These are phyloP conservation scores for Aegilops bicornis DNA, from an alignment of 176 grass and related monocot species.

Conservation along the genomic window DNA sequence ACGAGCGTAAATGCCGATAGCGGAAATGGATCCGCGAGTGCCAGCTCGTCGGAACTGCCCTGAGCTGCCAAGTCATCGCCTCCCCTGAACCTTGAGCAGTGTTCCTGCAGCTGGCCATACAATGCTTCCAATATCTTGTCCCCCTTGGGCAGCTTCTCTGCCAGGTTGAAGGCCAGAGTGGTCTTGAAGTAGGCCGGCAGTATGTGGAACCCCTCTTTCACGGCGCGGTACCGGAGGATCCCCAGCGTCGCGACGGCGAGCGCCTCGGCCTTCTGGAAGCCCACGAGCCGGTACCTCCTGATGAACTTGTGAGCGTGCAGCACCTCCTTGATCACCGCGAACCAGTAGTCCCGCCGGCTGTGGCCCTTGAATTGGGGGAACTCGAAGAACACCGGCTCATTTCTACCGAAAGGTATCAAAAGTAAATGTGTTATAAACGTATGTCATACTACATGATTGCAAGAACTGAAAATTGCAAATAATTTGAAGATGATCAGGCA, in stretches of 20 bases:
- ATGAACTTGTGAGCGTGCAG: conserved; percentile 84
- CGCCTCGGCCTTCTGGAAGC: conserved; percentile 63
- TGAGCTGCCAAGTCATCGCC: conserved; percentile 16
- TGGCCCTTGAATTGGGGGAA: conserved; percentile 90
- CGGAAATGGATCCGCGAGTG: conserved; percentile 49
- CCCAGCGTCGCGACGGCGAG: conserved; percentile 67
- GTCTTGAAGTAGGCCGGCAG: conserved; percentile 77
- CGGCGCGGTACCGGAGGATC: conserved; percentile 64
- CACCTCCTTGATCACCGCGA: conserved; percentile 83
- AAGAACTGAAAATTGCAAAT: not conserved
- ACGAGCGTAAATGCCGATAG: conserved; percentile 57
- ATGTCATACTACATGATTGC: not conserved
- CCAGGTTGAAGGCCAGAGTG: conserved; percentile 79
- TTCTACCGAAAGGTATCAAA: not conserved
- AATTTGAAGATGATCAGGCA: not conserved
- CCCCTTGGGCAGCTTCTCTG: conserved; percentile 92
- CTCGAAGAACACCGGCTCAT: conserved; percentile 76
- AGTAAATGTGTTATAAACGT: not conserved
- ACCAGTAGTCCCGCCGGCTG: conserved; percentile 89
- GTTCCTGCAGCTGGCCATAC: conserved; percentile 52
- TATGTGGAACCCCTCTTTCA: conserved; percentile 77
- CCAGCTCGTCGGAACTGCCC: conserved; percentile 35
- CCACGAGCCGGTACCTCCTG: conserved; percentile 60
- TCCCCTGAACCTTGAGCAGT: conserved; percentile 36
- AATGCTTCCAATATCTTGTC: conserved; percentile 88